These are phyloP conservation scores for Parasitella parasitica DNA, from an alignment of 371 early-diverging fungal species.

Conservation along the genomic window DNA sequence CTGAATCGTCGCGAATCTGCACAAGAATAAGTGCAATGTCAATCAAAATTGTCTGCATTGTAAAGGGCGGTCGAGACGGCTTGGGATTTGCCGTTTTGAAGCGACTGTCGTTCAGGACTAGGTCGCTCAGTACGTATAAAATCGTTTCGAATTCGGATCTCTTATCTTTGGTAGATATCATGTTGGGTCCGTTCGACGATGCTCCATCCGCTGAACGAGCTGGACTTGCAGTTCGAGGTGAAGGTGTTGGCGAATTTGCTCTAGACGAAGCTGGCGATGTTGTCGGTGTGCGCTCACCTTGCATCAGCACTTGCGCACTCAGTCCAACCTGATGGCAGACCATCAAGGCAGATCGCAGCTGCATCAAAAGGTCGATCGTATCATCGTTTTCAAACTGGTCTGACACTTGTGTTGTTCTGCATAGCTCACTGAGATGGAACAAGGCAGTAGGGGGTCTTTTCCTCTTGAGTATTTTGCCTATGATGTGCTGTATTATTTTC, in stretches of 20 bases:
- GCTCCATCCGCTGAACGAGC: constrained; percentile 14
- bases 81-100: constrained; percentile 51
- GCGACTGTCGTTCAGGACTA: constrained; percentile 59
- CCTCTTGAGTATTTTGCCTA: constrained; percentile 39
- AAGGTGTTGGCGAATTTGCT: constrained; percentile 36
- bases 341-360: constrained; percentile 42
- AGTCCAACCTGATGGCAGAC: constrained; percentile 30
- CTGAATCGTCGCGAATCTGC: constrained; percentile 28
- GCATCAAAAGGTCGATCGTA: constrained; percentile 37
- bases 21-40: constrained; percentile 50
- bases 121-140: constrained; percentile 44
- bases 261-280: constrained; percentile 35
- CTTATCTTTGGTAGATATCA: constrained; percentile 14
- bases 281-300: constrained; percentile 27
- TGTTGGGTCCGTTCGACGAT: neutral
- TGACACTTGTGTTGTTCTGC: constrained; percentile 7
- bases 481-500: constrained; percentile 43
- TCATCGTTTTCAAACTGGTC: constrained; percentile 48
- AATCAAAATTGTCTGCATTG: constrained; percentile 51
- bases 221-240: constrained; percentile 28
- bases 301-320: constrained; percentile 27
- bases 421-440: constrained; percentile 25
- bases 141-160: constrained; percentile 37
- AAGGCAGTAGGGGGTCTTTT: constrained; percentile 40
- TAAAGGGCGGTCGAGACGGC: constrained; percentile 58